Conservation (phyloP, 345 rosid genomes). For the Brassica incana region DNA sequence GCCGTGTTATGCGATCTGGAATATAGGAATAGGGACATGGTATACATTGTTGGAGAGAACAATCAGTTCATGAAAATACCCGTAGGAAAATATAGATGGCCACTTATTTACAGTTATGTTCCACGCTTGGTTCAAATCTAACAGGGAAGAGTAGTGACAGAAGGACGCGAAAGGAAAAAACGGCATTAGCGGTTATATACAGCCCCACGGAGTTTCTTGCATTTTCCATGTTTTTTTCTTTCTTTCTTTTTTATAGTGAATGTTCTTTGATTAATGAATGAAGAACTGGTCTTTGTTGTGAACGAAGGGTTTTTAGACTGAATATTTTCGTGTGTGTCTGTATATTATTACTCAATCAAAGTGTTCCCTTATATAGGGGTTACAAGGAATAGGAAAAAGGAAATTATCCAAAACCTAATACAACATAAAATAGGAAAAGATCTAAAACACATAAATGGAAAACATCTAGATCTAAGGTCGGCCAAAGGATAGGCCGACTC, state of each 20-base stretch:
- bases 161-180: background rate
- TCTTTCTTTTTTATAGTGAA: background rate
- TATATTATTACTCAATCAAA: too few species aligned
- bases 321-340: too few species aligned
- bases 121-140: background rate
- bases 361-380: too few species aligned
- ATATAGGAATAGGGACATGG: background rate
- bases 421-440: too few species aligned
- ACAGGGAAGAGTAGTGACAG: background rate
- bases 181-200: background rate
- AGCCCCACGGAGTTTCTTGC: too few species aligned
- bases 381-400: too few species aligned
- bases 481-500: too few species aligned
- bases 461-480: too few species aligned
- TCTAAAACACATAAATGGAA: too few species aligned
- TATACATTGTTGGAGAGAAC: background rate
- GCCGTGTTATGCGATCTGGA: too few species aligned
- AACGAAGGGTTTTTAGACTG: too few species aligned
- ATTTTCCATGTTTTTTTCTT: background rate
- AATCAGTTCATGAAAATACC: background rate
- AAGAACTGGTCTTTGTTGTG: background rate
- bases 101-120: background rate
- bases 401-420: too few species aligned
- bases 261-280: background rate
- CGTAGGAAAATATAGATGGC: background rate